Percentiles rank a stretch among this genome's conserved stretches.
These are phyloP conservation scores for Mycena leptocephala DNA, from an alignment of 768 basidiomycete genomes.

Conservation along the genomic window DNA sequence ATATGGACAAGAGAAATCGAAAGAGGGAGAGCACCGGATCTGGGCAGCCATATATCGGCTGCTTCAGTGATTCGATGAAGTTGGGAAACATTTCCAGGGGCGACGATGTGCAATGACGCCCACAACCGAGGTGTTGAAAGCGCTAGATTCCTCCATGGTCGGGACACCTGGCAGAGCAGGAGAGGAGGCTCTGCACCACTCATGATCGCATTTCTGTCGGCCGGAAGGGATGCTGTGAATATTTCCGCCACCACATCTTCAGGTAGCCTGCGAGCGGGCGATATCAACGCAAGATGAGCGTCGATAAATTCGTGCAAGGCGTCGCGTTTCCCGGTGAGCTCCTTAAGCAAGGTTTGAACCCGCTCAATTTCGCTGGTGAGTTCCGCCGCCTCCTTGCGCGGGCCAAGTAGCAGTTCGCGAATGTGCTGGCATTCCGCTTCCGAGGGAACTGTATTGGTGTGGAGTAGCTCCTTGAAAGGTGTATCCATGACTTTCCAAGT, in stretches of 20 bases:
- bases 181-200: not conserved
- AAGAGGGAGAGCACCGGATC: slow-evolving; percentile 1
- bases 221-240: not conserved
- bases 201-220: not conserved
- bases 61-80: not conserved
- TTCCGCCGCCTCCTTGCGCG: too few relatives aligned
- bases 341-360: not conserved
- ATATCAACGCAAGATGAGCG: not conserved
- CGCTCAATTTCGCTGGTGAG: not conserved
- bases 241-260: not conserved
- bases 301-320: not conserved
- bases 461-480: not conserved
- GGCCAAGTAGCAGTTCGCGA: too few relatives aligned
- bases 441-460: slow-evolving; percentile 17
- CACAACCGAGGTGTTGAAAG: slow-evolving; percentile 3
- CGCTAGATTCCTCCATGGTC: not conserved
- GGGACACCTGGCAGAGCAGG: slow-evolving; percentile 1
- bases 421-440: slow-evolving; percentile 9
- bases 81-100: not conserved
- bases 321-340: not conserved
- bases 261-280: slow-evolving; percentile 13
- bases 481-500: not conserved
- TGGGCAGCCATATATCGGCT: not conserved
- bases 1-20: not conserved
- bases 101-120: slow-evolving; percentile 1